Conservation (phyloP, 2,329 filamentous ascomycete genomes). For the Trichothecium roseum region DNA sequence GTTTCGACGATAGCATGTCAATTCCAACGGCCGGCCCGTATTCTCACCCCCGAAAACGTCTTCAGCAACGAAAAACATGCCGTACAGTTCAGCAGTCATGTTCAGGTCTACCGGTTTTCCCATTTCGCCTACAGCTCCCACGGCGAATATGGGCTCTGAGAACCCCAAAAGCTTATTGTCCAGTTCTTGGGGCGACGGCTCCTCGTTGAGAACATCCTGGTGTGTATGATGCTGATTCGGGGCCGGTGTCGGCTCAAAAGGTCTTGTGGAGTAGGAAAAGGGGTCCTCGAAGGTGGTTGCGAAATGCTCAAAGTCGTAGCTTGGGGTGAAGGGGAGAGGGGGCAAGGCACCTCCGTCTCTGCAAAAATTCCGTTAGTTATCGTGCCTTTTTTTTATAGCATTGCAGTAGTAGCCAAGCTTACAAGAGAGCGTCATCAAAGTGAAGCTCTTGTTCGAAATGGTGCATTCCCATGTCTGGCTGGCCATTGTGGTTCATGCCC, state of each 20-base stretch:
- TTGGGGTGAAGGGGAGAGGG: conserved; percentile 42
- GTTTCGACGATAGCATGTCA: conserved; percentile 92
- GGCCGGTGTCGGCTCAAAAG: conserved; percentile 31
- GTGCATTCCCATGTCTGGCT: conserved; percentile 32
- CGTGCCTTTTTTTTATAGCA: not conserved
- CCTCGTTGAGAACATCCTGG: conserved; percentile 32
- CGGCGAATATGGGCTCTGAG: conserved; percentile 49
- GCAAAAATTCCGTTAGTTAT: conserved; percentile 1
- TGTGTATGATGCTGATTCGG: conserved; percentile 8
- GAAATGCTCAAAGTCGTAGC: conserved; percentile 51
- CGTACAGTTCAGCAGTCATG: conserved; percentile 68
- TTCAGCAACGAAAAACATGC: conserved; percentile 83
- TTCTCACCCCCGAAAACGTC: conserved; percentile 60
- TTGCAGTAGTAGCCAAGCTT: conserved; percentile 17
- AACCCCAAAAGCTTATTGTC: conserved; percentile 69
- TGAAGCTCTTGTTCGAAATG: conserved; percentile 40
- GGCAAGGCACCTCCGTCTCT: conserved; percentile 24
- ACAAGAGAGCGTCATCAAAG: conserved; percentile 50
- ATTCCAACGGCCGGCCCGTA: conserved; percentile 54
- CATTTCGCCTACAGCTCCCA: conserved; percentile 54
- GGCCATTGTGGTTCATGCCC: conserved; percentile 29
- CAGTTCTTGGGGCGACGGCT: conserved; percentile 43
- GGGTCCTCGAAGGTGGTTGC: conserved; percentile 56
- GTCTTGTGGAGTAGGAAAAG: conserved; percentile 44
- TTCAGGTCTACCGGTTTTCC: conserved; percentile 52